Evolutionary conservation across 2,329 filamentous ascomycete genomes (phyloP).

Genomic region (Phaeosphaeria sp.): DNA sequence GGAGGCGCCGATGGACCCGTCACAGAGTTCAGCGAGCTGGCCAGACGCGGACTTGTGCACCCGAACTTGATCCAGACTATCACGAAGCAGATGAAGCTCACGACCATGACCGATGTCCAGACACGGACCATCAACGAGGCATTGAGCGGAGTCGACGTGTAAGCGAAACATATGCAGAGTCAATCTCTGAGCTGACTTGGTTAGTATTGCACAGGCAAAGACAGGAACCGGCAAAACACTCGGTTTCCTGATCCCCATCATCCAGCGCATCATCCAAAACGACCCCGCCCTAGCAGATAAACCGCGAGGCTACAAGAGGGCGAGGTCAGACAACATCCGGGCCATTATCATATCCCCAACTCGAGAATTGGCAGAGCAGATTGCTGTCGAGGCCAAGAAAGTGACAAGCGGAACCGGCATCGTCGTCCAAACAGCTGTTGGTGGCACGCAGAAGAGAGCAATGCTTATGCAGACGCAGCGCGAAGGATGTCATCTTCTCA

Average conservation of each 20-base stretch:
- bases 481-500: constrained; percentile 84
- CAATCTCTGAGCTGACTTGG: constrained; percentile 15
- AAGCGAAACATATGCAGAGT: constrained; percentile 46
- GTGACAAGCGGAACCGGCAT: constrained; percentile 71
- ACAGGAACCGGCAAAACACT: constrained; percentile 97
- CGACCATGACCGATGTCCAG: constrained; percentile 93
- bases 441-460: constrained; percentile 78
- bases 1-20: constrained; percentile 34
- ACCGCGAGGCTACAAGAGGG: constrained; percentile 49
- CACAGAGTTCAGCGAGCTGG: constrained; percentile 55
- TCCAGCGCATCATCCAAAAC: constrained; percentile 76
- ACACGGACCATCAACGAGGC: constrained; percentile 80
- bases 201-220: constrained; percentile 82
- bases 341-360: constrained; percentile 68
- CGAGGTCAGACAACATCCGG: constrained; percentile 59
- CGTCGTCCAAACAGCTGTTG: constrained; percentile 79
- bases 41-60: constrained; percentile 62
- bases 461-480: constrained; percentile 72
- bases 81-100: constrained; percentile 74
- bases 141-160: constrained; percentile 83
- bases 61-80: constrained; percentile 71
- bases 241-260: constrained; percentile 84
- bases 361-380: constrained; percentile 69
- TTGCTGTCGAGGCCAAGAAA: constrained; percentile 73
- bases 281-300: constrained; percentile 67